A percentile compares a stretch with the other conserved stretches of the same genome.
These are phyloP conservation scores for Rhodomyrtus tomentosa DNA, from an alignment of 345 rosid species.

Conservation along the genomic window DNA sequence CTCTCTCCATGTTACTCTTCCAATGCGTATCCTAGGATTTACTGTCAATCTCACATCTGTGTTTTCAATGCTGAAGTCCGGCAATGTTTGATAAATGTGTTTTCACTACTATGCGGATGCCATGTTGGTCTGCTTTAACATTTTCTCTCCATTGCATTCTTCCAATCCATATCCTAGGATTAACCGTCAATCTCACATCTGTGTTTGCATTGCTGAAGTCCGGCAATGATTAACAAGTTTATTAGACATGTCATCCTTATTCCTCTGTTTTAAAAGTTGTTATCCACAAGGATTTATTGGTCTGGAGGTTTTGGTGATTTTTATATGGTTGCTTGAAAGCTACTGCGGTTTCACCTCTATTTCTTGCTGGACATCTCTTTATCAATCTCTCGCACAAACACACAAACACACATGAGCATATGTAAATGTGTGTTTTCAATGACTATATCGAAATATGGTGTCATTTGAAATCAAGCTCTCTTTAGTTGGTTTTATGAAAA, in stretches of 20 bases:
- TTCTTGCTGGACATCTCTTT: not conserved
- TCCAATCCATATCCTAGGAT: not conserved
- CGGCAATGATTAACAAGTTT: fast-evolving
- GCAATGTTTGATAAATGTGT: not conserved
- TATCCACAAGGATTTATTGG: not conserved
- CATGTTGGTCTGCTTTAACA: not conserved
- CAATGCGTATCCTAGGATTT: not conserved
- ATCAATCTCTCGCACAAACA: not conserved
- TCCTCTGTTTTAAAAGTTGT: not conserved
- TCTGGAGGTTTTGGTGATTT: not conserved
- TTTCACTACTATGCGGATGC: not conserved
- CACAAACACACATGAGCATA: fast-evolving
- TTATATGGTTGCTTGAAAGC: not conserved
- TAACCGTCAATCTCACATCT: not conserved
- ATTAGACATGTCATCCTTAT: not conserved
- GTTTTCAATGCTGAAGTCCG: not conserved
- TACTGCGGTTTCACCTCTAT: not conserved
- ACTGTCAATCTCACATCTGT: not conserved
- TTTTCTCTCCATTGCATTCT: not conserved
- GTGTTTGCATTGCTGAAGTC: not conserved
- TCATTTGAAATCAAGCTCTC: not conserved
- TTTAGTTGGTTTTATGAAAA: not conserved
- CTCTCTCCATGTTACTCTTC: not conserved
- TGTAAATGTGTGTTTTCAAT: not conserved
- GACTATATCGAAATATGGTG: not conserved